phyloP scores from a whole-genome alignment of 495 filamentous ascomycete genomes.

The Paragyromitra xinjiangensis region DNA sequence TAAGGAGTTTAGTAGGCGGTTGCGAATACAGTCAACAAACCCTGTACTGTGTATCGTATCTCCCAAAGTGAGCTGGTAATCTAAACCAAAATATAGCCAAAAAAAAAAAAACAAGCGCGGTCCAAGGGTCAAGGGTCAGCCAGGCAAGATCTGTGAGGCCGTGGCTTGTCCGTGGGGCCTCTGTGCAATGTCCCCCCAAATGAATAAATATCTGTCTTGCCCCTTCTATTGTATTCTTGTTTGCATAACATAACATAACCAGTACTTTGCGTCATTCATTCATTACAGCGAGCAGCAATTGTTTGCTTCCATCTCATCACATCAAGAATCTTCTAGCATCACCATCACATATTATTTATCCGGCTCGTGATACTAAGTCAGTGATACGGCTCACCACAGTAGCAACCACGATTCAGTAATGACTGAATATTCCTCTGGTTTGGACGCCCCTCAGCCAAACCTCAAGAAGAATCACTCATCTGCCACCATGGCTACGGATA shows the following conservation, averaged over 20 bases:
- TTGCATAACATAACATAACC: background rate
- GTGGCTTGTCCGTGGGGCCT: background rate
- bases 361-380: too few relatives aligned
- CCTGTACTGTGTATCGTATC: conserved; percentile 6
- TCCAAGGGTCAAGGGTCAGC: conserved; percentile 6
- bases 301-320: conserved; percentile 9
- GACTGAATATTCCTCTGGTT: conserved; percentile 8
- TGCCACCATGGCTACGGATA: conserved; percentile 46
- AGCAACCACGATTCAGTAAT: conserved; percentile 7
- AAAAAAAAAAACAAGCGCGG: background rate
- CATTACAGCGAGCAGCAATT: conserved; percentile 14
- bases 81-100: background rate
- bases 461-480: conserved; percentile 44
- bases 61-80: background rate
- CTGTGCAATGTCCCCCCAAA: conserved; percentile 7
- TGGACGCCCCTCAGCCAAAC: conserved; percentile 31
- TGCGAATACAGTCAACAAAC: conserved; percentile 14
- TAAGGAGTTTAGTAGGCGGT: conserved; percentile 2
- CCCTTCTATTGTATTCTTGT: conserved; percentile 4
- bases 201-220: conserved; percentile 43
- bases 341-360: background rate
- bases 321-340: background rate
- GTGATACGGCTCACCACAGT: background rate
- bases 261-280: background rate
- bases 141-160: conserved; percentile 4